A percentile compares a stretch with the other conserved stretches of the same genome.
Conservation (phyloP, 2,329 filamentous ascomycete genomes). For the Aureobasidium sp. region DNA sequence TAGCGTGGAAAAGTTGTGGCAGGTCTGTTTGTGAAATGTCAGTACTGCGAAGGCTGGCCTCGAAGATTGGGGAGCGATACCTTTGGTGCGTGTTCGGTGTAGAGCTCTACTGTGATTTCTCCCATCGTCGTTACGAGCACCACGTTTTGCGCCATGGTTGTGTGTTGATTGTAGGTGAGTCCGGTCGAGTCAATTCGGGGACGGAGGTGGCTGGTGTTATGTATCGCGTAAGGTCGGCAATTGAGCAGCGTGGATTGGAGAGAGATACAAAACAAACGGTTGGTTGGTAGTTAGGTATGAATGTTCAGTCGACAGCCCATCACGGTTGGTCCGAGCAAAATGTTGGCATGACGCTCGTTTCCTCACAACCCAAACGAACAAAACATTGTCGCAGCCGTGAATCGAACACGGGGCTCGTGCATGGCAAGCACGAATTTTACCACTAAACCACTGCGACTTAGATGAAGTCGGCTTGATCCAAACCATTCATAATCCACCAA, state of each 20-base stretch:
- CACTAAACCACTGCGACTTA: slow-evolving; percentile 12
- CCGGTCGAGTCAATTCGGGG: background rate
- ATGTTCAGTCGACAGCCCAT: background rate
- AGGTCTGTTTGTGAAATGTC: slow-evolving; percentile 16
- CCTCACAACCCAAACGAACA: background rate
- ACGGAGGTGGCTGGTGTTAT: too few species aligned
- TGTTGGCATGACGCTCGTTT: background rate
- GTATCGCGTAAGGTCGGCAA: background rate
- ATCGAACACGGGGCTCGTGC: slow-evolving; percentile 12
- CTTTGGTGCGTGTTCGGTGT: slow-evolving; percentile 76
- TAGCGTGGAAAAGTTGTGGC: slow-evolving; percentile 65
- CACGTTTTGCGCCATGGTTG: slow-evolving; percentile 64
- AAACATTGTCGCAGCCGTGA: slow-evolving; percentile 11
- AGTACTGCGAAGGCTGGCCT: background rate
- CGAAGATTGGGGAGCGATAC: slow-evolving; percentile 21
- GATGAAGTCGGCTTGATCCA: too few species aligned
- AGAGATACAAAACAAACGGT: background rate
- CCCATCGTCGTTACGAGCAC: slow-evolving; percentile 83
- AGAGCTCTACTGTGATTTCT: slow-evolving; percentile 78
- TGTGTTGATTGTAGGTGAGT: background rate
- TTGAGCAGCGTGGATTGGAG: too few species aligned
- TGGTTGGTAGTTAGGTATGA: background rate
- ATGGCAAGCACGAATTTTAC: slow-evolving; percentile 12
- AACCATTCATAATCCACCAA: too few species aligned
- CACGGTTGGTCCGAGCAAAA: background rate